phyloP scores from a whole-genome alignment of 257 asterid species.

The Solanum virginianum region DNA sequence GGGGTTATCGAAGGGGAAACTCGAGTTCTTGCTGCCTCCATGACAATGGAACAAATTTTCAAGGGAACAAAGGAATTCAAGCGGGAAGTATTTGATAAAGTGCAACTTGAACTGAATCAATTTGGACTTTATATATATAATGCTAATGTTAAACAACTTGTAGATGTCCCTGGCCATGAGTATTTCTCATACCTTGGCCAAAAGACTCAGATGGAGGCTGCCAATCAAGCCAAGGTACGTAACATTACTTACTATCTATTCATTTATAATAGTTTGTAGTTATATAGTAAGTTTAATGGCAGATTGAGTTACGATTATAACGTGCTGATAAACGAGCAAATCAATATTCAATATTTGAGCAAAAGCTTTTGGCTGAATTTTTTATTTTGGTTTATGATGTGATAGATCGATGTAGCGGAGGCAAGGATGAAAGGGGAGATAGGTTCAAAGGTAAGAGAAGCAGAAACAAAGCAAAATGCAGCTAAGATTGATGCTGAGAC shows the following conservation, averaged over 20 bases:
- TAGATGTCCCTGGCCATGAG: constrained; percentile 60
- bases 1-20: constrained; percentile 71
- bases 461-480: constrained; percentile 44
- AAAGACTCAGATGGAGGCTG: constrained; percentile 62
- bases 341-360: background rate
- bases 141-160: constrained; percentile 62
- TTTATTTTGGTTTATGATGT: background rate
- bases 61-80: constrained; percentile 50
- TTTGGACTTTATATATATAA: constrained; percentile 53
- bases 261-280: background rate
- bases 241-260: background rate
- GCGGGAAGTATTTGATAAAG: constrained; percentile 47
- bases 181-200: constrained; percentile 59
- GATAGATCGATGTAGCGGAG: constrained; percentile 33
- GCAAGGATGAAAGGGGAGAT: constrained; percentile 62
- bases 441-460: constrained; percentile 43
- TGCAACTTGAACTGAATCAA: constrained; percentile 51
- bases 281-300: too few species aligned
- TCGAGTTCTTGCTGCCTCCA: constrained; percentile 50
- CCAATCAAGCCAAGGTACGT: constrained; percentile 35
- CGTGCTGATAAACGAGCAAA: too few species aligned
- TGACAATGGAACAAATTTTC: constrained; percentile 65
- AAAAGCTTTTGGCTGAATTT: background rate
- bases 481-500: constrained; percentile 62
- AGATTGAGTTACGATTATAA: too few species aligned